Conservation (phyloP, 768 basidiomycete genomes). For the Mycena olivaceomarginata region DNA sequence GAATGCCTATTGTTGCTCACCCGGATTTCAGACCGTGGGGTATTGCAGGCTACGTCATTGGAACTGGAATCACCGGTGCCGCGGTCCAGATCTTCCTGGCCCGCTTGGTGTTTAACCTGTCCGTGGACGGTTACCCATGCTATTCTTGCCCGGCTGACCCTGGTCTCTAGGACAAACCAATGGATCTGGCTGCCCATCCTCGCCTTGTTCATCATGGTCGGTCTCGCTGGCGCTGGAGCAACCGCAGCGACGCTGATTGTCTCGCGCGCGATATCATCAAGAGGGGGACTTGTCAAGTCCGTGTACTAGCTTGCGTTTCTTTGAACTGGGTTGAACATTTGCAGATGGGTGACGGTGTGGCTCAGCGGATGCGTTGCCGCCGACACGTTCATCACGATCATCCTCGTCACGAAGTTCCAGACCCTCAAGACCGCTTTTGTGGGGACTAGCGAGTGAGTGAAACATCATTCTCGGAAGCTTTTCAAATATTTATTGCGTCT, state of each 20-base stretch:
- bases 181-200: constrained; percentile 20
- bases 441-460: constrained; percentile 1
- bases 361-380: constrained; percentile 22
- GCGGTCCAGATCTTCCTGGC: constrained; percentile 23
- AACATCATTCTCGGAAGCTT: neutral
- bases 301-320: neutral
- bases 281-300: neutral
- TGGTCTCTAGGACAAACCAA: constrained; percentile 8
- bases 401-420: constrained; percentile 14
- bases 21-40: constrained; percentile 13
- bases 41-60: constrained; percentile 14
- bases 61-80: constrained; percentile 20
- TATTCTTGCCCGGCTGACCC: neutral
- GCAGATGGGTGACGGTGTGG: constrained; percentile 21
- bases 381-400: constrained; percentile 15
- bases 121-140: neutral
- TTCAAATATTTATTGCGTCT: neutral
- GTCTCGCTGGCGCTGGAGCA: constrained; percentile 11
- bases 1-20: neutral
- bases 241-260: constrained; percentile 2
- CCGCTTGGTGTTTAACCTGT: constrained; percentile 16
- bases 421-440: constrained; percentile 11
- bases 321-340: neutral
- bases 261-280: neutral
- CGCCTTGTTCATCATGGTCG: constrained; percentile 13